Evolutionary conservation across 2,329 filamentous ascomycete genomes (phyloP), one percentile per base, ranked within the genome.

Genomic region (Sclerotiophoma versabilis): DNA sequence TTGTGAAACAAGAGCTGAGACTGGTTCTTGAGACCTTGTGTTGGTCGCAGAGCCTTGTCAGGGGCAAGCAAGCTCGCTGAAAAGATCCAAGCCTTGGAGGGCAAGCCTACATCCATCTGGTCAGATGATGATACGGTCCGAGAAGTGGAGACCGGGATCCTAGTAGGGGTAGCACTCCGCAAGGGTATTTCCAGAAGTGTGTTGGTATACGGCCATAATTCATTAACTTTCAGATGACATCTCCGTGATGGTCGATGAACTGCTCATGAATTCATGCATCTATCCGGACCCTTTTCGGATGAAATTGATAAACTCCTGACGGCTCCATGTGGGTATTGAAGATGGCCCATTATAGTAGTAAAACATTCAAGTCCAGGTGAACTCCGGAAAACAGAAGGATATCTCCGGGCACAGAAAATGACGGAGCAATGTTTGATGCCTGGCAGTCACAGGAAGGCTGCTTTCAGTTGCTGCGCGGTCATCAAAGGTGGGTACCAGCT

Each of bases 331-430:
- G 60, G 54, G 57, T 54, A 57, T 57, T 57, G 58, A 64, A 61
- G 45, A 65, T 49, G 57, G 60, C 60, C 61, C 59, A 66, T 69
- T 62, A 66, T 63, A 65, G 54, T 60, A 64, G 49, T 58, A 63
- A 57, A 54, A 62, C 65, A 60, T 62, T 64, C 68, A 64, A 68
- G 68, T 68, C 69, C 61, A 66, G 61, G 58, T 61, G 60, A 60
- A 62, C 60, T 69, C 71, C 64, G 64, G 60, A 67, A 69, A 61
- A 54, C 63, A 60, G 56, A 68, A 60, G 70, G 71, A 70, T 74
- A 73, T 74, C 69, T 72, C 69, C 69, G 60, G 69, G 64, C 56
- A 63, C 60, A 60, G 56, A 61, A 55, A 68, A 68, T 63, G 63
- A 69, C 64, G 65, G 62, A 63, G 61, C 46, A 63, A 63, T 60